Evolutionary conservation across 352 stramenopile species (phyloP).

Genomic region (Elongisporangium undulatum): DNA sequence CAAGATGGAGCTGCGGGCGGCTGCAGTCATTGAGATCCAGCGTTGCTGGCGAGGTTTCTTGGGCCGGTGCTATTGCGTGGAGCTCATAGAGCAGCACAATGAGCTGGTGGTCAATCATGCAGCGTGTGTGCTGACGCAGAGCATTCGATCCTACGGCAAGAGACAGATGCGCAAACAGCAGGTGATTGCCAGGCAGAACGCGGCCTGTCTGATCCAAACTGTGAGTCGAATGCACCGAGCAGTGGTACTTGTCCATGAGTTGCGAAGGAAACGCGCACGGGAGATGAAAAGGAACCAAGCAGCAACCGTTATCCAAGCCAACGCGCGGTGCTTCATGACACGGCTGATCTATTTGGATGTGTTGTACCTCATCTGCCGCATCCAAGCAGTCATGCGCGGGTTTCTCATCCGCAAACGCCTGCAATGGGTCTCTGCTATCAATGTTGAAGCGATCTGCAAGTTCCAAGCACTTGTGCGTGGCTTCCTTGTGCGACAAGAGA

Average conservation of each 20-base stretch:
- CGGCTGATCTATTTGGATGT: conserved; percentile 80
- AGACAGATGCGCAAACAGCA: conserved; percentile 20
- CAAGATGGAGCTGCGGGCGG: conserved; percentile 9
- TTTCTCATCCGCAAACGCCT: conserved; percentile 55
- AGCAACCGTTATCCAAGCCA: conserved; percentile 51
- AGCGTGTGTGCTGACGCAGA: conserved; percentile 34
- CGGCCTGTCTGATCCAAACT: conserved; percentile 44
- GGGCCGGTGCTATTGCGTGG: conserved; percentile 13
- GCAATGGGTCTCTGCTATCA: conserved; percentile 36
- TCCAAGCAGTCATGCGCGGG: conserved; percentile 65
- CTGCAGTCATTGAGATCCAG: conserved; percentile 42
- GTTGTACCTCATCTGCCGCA: conserved; percentile 73
- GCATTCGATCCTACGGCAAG: conserved; percentile 24
- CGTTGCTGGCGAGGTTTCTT: conserved; percentile 29
- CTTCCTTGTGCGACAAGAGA: conserved; percentile 14
- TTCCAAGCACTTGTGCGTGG: conserved; percentile 48
- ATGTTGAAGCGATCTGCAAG: conserved; percentile 37
- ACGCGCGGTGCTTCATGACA: conserved; percentile 47
- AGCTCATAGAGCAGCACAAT: conserved; percentile 14
- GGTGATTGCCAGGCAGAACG: conserved; percentile 20
- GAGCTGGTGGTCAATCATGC: conserved; percentile 14
- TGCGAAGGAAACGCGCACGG: conserved; percentile 8
- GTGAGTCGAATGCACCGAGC: conserved; percentile 25
- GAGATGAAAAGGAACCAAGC: conserved; percentile 17
- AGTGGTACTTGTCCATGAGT: conserved; percentile 5